Evolutionary conservation across 345 rosid genomes (phyloP).

Genomic region (Eucalyptus cloeziana): DNA sequence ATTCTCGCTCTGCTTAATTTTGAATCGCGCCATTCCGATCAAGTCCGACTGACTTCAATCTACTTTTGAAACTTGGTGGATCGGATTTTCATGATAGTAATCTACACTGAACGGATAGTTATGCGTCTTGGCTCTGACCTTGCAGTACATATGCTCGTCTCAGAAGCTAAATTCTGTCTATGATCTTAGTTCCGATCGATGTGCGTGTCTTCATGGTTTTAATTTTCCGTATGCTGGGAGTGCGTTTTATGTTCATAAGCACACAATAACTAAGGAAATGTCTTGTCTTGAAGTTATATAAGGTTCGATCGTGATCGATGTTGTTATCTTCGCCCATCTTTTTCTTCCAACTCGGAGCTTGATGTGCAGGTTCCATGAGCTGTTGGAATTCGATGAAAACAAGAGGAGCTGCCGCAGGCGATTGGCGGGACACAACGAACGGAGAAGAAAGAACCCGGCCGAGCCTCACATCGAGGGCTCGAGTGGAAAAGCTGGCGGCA

Average conservation of each 20-base stretch:
- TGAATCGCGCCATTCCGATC: not conserved
- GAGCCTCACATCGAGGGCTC: constrained; percentile 27
- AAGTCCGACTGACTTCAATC: not conserved
- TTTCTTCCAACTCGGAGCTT: not conserved
- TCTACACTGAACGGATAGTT: not conserved
- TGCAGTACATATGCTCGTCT: not conserved
- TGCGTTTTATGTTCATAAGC: not conserved
- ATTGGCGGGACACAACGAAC: constrained; percentile 50
- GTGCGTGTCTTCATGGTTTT: not conserved
- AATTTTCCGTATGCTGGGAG: not conserved
- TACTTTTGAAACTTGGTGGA: not conserved
- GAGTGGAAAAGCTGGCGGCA: constrained; percentile 7
- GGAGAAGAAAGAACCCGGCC: constrained; percentile 29
- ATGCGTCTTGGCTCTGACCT: not conserved
- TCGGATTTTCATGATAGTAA: not conserved
- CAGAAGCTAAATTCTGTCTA: not conserved
- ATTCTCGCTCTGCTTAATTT: not conserved
- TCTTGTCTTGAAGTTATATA: not conserved
- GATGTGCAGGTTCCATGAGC: constrained; percentile 35
- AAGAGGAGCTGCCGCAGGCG: constrained; percentile 10
- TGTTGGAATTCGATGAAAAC: constrained; percentile 31
- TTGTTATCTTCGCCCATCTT: not conserved
- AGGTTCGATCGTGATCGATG: not conserved
- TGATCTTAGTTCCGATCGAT: not conserved
- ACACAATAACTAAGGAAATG: not conserved